A percentile compares a stretch with the other conserved stretches of the same genome.
Evolutionary conservation across 2,329 filamentous ascomycete species (phyloP).

Genomic region (Fusarium sp.): DNA sequence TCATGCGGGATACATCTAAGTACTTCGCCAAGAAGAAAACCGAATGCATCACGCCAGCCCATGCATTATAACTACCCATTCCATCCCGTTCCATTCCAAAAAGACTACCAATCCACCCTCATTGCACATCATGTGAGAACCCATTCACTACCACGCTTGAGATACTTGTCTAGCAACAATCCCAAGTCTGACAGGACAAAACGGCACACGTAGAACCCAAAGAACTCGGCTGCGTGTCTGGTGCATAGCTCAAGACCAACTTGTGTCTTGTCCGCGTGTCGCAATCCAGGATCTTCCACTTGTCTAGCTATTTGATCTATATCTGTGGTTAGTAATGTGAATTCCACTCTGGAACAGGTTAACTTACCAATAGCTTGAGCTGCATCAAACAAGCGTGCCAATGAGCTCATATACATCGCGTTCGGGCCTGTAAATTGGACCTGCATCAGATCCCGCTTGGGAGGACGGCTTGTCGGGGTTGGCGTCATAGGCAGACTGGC

Average conservation of each 20-base stretch:
- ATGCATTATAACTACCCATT: conserved; percentile 25
- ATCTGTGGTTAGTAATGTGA: conserved; percentile 43
- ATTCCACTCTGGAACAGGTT: fast-evolving
- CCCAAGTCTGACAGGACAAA: conserved; percentile 91
- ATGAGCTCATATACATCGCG: conserved; percentile 88
- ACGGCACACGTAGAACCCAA: conserved; percentile 94
- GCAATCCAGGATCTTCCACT: conserved; percentile 93
- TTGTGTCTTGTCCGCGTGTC: conserved; percentile 92
- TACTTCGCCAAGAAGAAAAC: conserved; percentile 36
- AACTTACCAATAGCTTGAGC: conserved; percentile 89
- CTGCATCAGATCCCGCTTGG: conserved; percentile 77
- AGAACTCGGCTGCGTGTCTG: conserved; percentile 95
- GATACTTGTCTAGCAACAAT: conserved; percentile 92
- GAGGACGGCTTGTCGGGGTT: conserved; percentile 73
- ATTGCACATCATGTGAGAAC: conserved; percentile 62
- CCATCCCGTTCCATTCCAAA: conserved; percentile 1
- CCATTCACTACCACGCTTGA: conserved; percentile 98
- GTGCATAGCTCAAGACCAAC: conserved; percentile 95
- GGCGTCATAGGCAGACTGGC: conserved; percentile 83
- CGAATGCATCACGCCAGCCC: conserved; percentile 40
- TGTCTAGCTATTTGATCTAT: conserved; percentile 95
- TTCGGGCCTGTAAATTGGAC: conserved; percentile 86
- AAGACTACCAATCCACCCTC: neutral
- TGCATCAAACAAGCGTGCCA: conserved; percentile 92
- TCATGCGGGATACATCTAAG: conserved; percentile 40